Conservation (phyloP, 1,139 yeast genomes). For the Candida tetrigidarum region DNA sequence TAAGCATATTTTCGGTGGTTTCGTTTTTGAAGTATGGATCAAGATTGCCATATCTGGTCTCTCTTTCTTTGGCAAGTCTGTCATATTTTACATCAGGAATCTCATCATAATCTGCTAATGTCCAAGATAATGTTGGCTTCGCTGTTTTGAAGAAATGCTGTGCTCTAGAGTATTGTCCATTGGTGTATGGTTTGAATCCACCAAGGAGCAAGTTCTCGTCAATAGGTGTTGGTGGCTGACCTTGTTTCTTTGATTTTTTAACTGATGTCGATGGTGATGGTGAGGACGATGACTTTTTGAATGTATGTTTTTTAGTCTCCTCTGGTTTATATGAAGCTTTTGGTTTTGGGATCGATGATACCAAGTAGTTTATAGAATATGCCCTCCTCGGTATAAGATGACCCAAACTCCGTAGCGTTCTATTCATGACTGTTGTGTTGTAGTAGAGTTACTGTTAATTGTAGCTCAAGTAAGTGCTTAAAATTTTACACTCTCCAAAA, state of each 20-base stretch:
- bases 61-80: constrained; percentile 25
- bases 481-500: neutral
- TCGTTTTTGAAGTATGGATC: constrained; percentile 27
- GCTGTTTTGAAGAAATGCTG: constrained; percentile 49
- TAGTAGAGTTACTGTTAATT: too few species aligned
- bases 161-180: constrained; percentile 17
- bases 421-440: neutral
- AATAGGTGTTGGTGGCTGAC: neutral
- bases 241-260: neutral
- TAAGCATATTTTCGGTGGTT: constrained; percentile 21
- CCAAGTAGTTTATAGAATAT: constrained; percentile 9
- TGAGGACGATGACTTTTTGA: too few species aligned
- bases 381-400: constrained; percentile 5
- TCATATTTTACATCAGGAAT: constrained; percentile 62
- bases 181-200: constrained; percentile 13
- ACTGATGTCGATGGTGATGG: too few species aligned
- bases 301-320: constrained; percentile 25
- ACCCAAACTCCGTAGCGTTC: neutral
- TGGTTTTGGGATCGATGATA: constrained; percentile 6
- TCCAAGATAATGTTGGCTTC: constrained; percentile 59
- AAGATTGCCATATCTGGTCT: constrained; percentile 17
- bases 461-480: neutral
- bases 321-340: neutral
- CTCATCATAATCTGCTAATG: constrained; percentile 51
- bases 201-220: constrained; percentile 9